Evolutionary conservation across 495 filamentous ascomycete genomes (phyloP).

Genomic region (Chaetomium cochliodes): DNA sequence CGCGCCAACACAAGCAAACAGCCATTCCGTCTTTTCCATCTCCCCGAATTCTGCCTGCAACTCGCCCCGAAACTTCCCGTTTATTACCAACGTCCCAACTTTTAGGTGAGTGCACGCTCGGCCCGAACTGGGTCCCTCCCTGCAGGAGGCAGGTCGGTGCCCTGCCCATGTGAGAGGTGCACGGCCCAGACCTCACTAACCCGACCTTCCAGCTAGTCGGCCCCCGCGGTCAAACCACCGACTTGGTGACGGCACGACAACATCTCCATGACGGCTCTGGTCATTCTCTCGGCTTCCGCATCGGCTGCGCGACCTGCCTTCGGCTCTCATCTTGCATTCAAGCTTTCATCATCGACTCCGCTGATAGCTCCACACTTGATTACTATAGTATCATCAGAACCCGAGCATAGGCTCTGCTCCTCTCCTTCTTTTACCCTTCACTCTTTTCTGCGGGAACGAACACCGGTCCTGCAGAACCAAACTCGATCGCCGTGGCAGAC

Average conservation of each 20-base stretch:
- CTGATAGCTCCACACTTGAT: constrained; percentile 1
- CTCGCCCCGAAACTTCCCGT: background rate
- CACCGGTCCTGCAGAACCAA: constrained; percentile 33
- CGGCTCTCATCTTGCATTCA: background rate
- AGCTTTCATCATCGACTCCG: constrained; percentile 5
- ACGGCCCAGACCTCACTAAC: constrained; percentile 7
- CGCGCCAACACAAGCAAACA: background rate
- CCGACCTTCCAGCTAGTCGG: constrained; percentile 9
- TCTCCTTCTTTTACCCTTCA: background rate
- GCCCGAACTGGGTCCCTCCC: too few species aligned
- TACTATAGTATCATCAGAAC: background rate
- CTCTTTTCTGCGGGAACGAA: constrained; percentile 31
- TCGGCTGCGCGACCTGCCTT: background rate
- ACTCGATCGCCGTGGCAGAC: constrained; percentile 40
- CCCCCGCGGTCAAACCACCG: constrained; percentile 15
- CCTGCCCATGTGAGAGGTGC: background rate
- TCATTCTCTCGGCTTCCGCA: constrained; percentile 10
- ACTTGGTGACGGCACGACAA: constrained; percentile 31
- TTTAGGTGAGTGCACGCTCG: too few species aligned
- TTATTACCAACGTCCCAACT: too few species aligned
- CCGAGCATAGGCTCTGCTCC: constrained; percentile 13
- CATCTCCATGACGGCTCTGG: constrained; percentile 20
- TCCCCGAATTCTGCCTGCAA: background rate
- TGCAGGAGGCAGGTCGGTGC: background rate
- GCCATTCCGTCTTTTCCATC: background rate